Conservation (phyloP, 805 yeast species). For the Candida alai region DNA sequence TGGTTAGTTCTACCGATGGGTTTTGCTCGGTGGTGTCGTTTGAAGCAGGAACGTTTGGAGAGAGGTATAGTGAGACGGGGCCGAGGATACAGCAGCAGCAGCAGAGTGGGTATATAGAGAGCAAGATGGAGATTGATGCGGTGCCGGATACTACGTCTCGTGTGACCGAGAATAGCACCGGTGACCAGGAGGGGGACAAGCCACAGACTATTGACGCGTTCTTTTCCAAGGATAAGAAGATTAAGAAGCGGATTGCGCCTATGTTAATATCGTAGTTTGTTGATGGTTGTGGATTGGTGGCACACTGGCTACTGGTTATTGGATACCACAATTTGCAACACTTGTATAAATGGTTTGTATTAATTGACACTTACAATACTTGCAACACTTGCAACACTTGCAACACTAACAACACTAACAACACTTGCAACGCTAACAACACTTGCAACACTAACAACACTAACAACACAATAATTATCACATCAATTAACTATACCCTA, state of each 20-base stretch:
- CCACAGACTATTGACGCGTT: conserved; percentile 13
- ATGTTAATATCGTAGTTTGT: conserved; percentile 10
- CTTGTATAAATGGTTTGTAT: no score
- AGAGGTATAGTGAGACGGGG: conserved; percentile 9
- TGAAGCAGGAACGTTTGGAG: conserved; percentile 55
- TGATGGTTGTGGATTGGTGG: not conserved
- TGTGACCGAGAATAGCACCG: conserved; percentile 1
- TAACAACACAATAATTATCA: no score
- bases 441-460: no score
- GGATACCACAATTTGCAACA: no score
- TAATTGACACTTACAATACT: no score
- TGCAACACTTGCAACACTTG: no score
- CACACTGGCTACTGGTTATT: no score
- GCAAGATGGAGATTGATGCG: not conserved
- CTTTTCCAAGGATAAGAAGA: conserved; percentile 11
- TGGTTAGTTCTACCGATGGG: conserved; percentile 88
- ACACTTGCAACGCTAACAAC: no score
- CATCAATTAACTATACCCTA: no score
- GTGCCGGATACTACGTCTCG: not conserved
- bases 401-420: no score
- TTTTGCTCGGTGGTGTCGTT: conserved; percentile 72
- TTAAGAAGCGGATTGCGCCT: conserved; percentile 20
- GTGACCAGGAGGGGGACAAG: no score
- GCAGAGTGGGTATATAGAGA: not conserved
- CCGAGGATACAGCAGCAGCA: not conserved